Conservation (phyloP, 1,139 yeast species). For the Suhomyces maxii region DNA sequence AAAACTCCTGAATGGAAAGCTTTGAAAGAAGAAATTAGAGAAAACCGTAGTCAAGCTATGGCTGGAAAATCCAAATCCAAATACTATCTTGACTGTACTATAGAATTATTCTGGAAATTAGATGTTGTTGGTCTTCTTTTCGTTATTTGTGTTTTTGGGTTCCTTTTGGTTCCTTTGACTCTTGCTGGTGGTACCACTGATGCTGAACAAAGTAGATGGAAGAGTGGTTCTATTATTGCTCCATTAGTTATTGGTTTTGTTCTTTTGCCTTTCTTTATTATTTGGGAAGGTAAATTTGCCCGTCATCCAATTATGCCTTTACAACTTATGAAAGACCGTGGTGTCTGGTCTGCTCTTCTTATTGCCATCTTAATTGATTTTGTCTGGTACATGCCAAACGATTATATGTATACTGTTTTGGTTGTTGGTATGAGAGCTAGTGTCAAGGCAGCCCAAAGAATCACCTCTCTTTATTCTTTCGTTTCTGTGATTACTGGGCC, state of each 20-base stretch:
- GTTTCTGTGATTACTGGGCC: constrained; percentile 66
- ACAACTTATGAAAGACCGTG: constrained; percentile 59
- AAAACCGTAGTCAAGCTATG: constrained; percentile 1
- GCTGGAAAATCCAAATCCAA: background rate
- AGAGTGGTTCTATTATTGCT: constrained; percentile 51
- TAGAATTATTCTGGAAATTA: constrained; percentile 46
- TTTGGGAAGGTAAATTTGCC: constrained; percentile 55
- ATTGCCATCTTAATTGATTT: constrained; percentile 58
- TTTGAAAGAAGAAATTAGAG: constrained; percentile 23
- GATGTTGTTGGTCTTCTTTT: constrained; percentile 56
- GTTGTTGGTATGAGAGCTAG: constrained; percentile 62
- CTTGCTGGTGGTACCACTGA: constrained; percentile 57
- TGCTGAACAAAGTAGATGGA: constrained; percentile 40
- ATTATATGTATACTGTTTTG: constrained; percentile 63
- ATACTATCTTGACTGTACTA: background rate
- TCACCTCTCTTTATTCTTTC: constrained; percentile 61
- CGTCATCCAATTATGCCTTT: constrained; percentile 60
- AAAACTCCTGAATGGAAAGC: constrained; percentile 45
- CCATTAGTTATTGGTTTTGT: constrained; percentile 66
- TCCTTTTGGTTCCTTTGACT: constrained; percentile 53
- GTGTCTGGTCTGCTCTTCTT: constrained; percentile 53
- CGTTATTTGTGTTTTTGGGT: constrained; percentile 52
- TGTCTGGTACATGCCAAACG: constrained; percentile 68
- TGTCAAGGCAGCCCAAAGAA: constrained; percentile 62
- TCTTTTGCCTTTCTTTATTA: constrained; percentile 51